Percentiles rank a stretch among this genome's conserved stretches.
Conservation (phyloP, 352 stramenopile genomes). For the Pythium dissotocum region DNA sequence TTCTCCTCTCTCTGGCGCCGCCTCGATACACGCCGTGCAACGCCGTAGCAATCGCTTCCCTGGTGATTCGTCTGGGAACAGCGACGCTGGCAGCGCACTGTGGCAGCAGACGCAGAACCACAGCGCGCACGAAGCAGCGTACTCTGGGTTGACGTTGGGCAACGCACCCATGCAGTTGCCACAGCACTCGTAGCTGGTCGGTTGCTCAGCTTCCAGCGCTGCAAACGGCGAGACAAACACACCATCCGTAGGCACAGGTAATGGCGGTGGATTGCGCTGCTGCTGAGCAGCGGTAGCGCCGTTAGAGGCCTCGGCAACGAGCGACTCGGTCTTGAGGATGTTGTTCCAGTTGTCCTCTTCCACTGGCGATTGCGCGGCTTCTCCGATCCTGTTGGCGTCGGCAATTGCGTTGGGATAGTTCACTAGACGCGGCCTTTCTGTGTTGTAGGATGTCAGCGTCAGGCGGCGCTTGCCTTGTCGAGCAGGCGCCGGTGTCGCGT, state of each 20-base stretch:
- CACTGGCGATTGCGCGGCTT: not conserved
- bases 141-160: slow-evolving; percentile 1
- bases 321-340: slow-evolving; percentile 1
- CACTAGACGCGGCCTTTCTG: not conserved
- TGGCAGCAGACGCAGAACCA: slow-evolving; percentile 5
- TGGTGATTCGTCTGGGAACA: not conserved
- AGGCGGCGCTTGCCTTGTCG: not conserved
- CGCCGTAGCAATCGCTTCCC: not conserved
- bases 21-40: not conserved
- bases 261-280: not conserved
- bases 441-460: not conserved
- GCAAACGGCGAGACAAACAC: slow-evolving; percentile 1
- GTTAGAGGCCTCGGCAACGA: not conserved
- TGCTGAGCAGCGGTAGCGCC: not conserved
- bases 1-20: not conserved
- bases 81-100: not conserved
- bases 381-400: not conserved
- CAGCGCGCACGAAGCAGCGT: not conserved
- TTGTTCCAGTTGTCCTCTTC: slow-evolving; percentile 1
- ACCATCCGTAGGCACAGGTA: not conserved
- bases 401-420: not conserved
- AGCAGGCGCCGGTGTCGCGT: not conserved
- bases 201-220: not conserved
- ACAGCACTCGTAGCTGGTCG: slow-evolving; percentile 4
- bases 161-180: not conserved